Percentiles rank a stretch among this genome's conserved stretches.
These are phyloP conservation scores for Curvularia lunata DNA, from an alignment of 2,329 filamentous ascomycete genomes.

Conservation along the genomic window DNA sequence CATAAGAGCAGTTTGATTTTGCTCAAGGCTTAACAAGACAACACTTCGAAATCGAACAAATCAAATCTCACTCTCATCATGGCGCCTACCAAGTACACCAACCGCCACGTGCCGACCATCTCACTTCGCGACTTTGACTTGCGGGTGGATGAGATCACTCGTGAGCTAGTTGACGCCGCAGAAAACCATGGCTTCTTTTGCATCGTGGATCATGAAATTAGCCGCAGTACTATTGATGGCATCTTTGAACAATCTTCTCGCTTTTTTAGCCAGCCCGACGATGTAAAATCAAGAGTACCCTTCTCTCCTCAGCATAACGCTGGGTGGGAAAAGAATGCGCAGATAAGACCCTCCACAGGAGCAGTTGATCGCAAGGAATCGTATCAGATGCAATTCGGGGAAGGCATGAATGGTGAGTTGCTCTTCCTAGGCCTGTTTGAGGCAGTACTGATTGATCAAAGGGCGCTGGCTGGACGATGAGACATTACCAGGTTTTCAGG, in stretches of 20 bases:
- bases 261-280: constrained; percentile 59
- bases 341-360: constrained; percentile 56
- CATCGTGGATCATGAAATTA: constrained; percentile 62
- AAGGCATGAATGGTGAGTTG: constrained; percentile 55
- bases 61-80: constrained; percentile 6
- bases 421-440: not conserved
- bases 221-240: constrained; percentile 55
- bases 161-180: constrained; percentile 60
- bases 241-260: constrained; percentile 59
- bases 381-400: constrained; percentile 68
- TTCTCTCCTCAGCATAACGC: constrained; percentile 58
- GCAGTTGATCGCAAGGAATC: constrained; percentile 66
- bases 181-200: constrained; percentile 68
- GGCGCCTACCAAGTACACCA: constrained; percentile 20
- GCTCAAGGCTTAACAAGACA: not conserved
- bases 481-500: constrained; percentile 58
- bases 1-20: constrained; percentile 9
- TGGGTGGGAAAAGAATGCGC: constrained; percentile 64
- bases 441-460: constrained; percentile 9
- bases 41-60: not conserved
- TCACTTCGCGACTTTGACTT: constrained; percentile 61
- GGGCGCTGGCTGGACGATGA: constrained; percentile 58
- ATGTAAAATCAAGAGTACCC: constrained; percentile 60
- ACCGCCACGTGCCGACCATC: constrained; percentile 41
- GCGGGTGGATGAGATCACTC: constrained; percentile 61